Conservation (phyloP, 352 stramenopile genomes). For the Globisporangium nodosum region DNA sequence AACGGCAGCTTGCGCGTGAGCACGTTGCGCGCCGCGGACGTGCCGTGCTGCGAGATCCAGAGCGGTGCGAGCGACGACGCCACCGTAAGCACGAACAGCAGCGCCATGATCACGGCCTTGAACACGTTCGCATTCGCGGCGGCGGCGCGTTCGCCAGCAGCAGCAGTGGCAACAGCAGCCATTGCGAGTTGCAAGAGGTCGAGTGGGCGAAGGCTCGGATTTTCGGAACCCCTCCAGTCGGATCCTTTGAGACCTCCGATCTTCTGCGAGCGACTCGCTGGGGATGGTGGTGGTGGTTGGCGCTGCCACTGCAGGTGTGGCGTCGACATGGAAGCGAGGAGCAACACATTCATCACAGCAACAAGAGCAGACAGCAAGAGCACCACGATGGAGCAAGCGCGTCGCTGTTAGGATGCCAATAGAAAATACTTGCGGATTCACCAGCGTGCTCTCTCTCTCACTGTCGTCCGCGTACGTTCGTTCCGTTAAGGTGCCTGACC, state of each 20-base stretch:
- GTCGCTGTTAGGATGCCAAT: not conserved
- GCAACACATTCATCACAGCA: too few species aligned
- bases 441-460: not conserved
- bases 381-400: not conserved
- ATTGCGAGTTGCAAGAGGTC: too few species aligned
- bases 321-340: too few species aligned
- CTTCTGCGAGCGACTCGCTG: too few species aligned
- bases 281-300: too few species aligned
- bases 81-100: conserved; percentile 52
- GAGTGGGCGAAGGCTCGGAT: too few species aligned
- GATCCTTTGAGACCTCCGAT: too few species aligned
- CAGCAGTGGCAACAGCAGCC: too few species aligned
- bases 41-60: conserved; percentile 46
- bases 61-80: conserved; percentile 46
- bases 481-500: not conserved
- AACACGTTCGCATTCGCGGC: conserved; percentile 7
- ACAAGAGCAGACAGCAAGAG: too few species aligned
- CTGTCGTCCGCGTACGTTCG: not conserved
- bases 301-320: too few species aligned
- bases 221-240: too few species aligned
- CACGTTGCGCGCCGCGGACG: conserved; percentile 25
- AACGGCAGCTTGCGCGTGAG: conserved; percentile 47
- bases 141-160: not conserved
- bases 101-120: conserved; percentile 43
- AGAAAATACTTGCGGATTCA: not conserved